Evolutionary conservation across 2,329 filamentous ascomycete genomes (phyloP).

Genomic region (Diaporthe sp.): DNA sequence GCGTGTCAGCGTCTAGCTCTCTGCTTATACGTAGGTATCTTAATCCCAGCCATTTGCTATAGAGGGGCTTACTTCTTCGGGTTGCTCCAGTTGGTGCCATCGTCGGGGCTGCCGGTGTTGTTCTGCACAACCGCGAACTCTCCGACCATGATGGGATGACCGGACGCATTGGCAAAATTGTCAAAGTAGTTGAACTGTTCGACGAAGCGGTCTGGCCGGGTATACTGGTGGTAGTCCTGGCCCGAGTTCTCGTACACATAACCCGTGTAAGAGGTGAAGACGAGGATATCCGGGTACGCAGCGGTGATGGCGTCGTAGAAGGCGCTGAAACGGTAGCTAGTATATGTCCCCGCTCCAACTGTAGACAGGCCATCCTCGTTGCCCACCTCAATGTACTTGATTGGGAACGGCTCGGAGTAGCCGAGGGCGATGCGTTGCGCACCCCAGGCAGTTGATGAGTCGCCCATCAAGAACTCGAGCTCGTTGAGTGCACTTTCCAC

Average conservation of each 20-base stretch:
- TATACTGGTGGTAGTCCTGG: constrained; percentile 54
- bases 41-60: too few species aligned
- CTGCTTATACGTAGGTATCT: too few species aligned
- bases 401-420: constrained; percentile 62
- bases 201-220: constrained; percentile 50
- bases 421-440: constrained; percentile 63
- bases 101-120: constrained; percentile 46
- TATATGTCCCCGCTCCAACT: constrained; percentile 52
- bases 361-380: constrained; percentile 66
- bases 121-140: constrained; percentile 54
- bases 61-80: constrained; percentile 35
- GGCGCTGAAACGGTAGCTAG: constrained; percentile 57
- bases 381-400: constrained; percentile 67
- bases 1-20: constrained; percentile 1
- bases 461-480: constrained; percentile 65
- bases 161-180: constrained; percentile 50
- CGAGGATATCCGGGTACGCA: constrained; percentile 38
- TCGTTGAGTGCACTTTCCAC: constrained; percentile 64
- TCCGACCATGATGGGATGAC: constrained; percentile 52
- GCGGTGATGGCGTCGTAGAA: constrained; percentile 56
- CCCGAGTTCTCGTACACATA: constrained; percentile 45
- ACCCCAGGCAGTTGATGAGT: constrained; percentile 59
- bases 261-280: constrained; percentile 39
- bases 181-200: constrained; percentile 55
- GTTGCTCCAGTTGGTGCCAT: constrained; percentile 29